phyloP scores from a whole-genome alignment of 2,329 filamentous ascomycete genomes.

The Microdochium bolleyi region DNA sequence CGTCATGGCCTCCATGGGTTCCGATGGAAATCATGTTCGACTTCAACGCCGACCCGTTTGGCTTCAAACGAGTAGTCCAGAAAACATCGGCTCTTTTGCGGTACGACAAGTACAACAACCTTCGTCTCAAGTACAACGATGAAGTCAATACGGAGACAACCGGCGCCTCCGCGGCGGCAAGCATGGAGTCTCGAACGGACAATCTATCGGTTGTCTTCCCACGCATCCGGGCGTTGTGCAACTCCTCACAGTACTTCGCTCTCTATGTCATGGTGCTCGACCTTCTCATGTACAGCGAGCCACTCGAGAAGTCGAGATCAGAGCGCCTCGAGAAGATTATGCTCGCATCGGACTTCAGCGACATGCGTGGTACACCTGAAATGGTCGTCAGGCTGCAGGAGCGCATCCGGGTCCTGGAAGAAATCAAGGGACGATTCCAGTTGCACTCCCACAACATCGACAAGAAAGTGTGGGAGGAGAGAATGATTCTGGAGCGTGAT shows the following conservation, averaged over 20 bases:
- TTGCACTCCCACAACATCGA: slow-evolving; percentile 83
- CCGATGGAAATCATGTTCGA: slow-evolving; percentile 98
- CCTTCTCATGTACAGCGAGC: slow-evolving; percentile 91
- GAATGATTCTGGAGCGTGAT: slow-evolving; percentile 81
- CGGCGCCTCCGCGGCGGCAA: slow-evolving; percentile 42
- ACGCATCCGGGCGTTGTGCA: slow-evolving; percentile 87
- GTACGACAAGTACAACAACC: slow-evolving; percentile 96
- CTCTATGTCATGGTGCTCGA: slow-evolving; percentile 98
- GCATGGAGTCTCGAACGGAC: slow-evolving; percentile 75
- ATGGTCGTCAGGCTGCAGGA: slow-evolving; percentile 90
- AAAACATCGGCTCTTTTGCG: slow-evolving; percentile 91
- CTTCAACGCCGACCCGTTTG: slow-evolving; percentile 86
- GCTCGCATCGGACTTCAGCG: slow-evolving; percentile 96
- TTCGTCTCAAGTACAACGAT: slow-evolving; percentile 95
- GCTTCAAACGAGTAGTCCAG: slow-evolving; percentile 96
- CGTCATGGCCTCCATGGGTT: slow-evolving; percentile 96
- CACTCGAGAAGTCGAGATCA: slow-evolving; percentile 90
- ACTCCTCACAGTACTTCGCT: slow-evolving; percentile 94
- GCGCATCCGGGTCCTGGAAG: slow-evolving; percentile 85
- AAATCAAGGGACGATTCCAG: slow-evolving; percentile 95
- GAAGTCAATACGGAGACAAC: slow-evolving; percentile 66
- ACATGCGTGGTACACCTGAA: slow-evolving; percentile 84
- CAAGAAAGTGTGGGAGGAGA: slow-evolving; percentile 83
- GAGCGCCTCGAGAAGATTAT: slow-evolving; percentile 98
- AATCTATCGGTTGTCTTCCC: slow-evolving; percentile 97